Evolutionary conservation across 2,329 filamentous ascomycete species (phyloP).

Genomic region (Eurotiales sp.): DNA sequence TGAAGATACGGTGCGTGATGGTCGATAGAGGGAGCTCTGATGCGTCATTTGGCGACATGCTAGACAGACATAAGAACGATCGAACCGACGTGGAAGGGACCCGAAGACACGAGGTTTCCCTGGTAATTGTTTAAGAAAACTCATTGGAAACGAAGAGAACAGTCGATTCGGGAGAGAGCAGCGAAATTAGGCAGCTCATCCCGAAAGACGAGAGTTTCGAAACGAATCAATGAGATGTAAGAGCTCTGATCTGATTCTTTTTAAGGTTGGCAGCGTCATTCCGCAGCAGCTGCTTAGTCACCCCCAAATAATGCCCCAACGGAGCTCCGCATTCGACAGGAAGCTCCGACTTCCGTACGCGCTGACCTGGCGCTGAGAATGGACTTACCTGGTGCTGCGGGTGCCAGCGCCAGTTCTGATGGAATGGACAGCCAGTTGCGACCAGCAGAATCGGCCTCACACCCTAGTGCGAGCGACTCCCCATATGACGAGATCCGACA

Average conservation of each 20-base stretch:
- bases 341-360: slow-evolving; percentile 10
- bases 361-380: slow-evolving; percentile 14
- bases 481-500: neutral
- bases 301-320: slow-evolving; percentile 6
- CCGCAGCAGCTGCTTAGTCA: slow-evolving; percentile 14
- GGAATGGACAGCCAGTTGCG: neutral
- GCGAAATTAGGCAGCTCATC: neutral
- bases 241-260: too few relatives aligned
- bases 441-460: neutral
- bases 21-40: slow-evolving; percentile 29
- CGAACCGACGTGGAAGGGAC: slow-evolving; percentile 21
- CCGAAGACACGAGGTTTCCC: neutral
- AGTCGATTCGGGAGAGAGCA: neutral
- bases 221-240: too few relatives aligned
- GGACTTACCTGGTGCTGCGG: slow-evolving; percentile 11
- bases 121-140: neutral
- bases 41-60: slow-evolving; percentile 28
- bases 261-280: slow-evolving; percentile 9
- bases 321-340: slow-evolving; percentile 5
- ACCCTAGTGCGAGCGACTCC: neutral
- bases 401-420: slow-evolving; percentile 1
- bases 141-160: neutral
- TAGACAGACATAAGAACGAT: slow-evolving; percentile 24
- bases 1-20: slow-evolving; percentile 31
- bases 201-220: neutral